Base-by-base conservation (phyloP, 116 monocot genomes). In the Dioscorea cayenensis region DNA sequence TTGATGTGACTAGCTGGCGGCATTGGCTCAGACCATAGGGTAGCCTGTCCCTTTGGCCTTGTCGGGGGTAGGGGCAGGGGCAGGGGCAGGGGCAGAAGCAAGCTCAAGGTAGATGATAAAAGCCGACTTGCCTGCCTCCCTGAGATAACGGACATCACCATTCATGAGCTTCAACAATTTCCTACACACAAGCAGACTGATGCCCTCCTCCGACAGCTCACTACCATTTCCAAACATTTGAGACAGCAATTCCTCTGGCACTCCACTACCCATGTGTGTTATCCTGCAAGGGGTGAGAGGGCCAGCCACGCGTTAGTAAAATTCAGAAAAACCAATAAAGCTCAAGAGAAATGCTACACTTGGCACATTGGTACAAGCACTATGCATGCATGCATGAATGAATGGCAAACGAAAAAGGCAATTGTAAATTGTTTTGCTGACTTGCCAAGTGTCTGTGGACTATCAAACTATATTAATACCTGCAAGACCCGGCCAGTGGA, bases 81-180 rank as follows among this genome's bases (percentile, higher is more conserved):
- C n/a, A n/a, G n/a, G n/a, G n/a, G n/a, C n/a, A n/a, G n/a, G n/a
- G 14, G 84, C 73, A 32, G 84, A 82, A 36, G 92, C 92, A 32
- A 95, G 92, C 64, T 95, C 95, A 3, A 80, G 66, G 6, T 82
- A 75, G 60, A 95, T 32, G 72, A 90, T 90, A 71, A 95, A 92
- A 43, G 86, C 77, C 0, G 95, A 92, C 73, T 87, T 90, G 36
- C 82, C 77, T 2, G 90, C 85, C 60, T 90, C 95, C 36, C 87
- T 81, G 10, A 95, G 77, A 67, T 95, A 92, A 11, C 77, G 80
- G 14, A 89, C 86, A 36, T 90, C 92, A 7, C 95, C 95, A 28
- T 92, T 92, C 95, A 95, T 95, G 51, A 92, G 83, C 80, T 66
- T 78, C 51, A 95, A 83, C 51, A 95, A 83, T 48, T 95, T 95